These are phyloP conservation scores for Coniella vitis DNA, from an alignment of 2,329 filamentous ascomycete species.

Conservation along the genomic window DNA sequence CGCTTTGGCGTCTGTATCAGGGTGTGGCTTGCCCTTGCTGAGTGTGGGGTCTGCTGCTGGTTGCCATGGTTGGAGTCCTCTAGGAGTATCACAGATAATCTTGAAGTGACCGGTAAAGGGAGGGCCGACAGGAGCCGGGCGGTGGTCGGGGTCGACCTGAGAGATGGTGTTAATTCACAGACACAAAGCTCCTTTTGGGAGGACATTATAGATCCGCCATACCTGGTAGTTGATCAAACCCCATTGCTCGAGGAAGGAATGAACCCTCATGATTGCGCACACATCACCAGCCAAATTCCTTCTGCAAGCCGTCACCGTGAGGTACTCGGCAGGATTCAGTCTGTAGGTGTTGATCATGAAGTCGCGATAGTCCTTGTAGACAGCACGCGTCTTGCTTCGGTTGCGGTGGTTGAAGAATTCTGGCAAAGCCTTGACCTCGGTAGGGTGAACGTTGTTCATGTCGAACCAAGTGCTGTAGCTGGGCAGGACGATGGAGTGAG, in stretches of 20 bases:
- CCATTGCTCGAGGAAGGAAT: conserved; percentile 97
- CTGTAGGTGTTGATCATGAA: conserved; percentile 99
- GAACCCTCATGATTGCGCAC: conserved; percentile 97
- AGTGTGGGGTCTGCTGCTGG: conserved; percentile 71
- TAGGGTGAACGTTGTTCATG: conserved; percentile 84
- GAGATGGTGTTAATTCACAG: neutral
- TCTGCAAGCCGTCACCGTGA: conserved; percentile 93
- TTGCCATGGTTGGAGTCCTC: conserved; percentile 91
- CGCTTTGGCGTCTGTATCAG: conserved; percentile 68
- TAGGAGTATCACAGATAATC: conserved; percentile 89
- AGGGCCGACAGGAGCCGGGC: conserved; percentile 90
- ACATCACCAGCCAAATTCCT: conserved; percentile 95
- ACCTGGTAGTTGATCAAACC: conserved; percentile 99
- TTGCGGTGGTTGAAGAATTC: conserved; percentile 99
- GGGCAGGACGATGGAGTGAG: conserved; percentile 90
- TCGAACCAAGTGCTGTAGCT: conserved; percentile 99
- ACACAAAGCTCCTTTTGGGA: no score
- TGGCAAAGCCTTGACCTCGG: conserved; percentile 89
- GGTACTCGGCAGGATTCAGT: conserved; percentile 88
- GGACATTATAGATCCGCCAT: conserved; percentile 20
- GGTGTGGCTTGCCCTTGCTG: conserved; percentile 51
- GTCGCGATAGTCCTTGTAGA: conserved; percentile 98
- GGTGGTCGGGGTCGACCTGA: conserved; percentile 90
- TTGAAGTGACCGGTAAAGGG: conserved; percentile 98
- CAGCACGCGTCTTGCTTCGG: conserved; percentile 91